Base-by-base conservation (phyloP, 116 monocot genomes). In the Posidonia oceanica region DNA sequence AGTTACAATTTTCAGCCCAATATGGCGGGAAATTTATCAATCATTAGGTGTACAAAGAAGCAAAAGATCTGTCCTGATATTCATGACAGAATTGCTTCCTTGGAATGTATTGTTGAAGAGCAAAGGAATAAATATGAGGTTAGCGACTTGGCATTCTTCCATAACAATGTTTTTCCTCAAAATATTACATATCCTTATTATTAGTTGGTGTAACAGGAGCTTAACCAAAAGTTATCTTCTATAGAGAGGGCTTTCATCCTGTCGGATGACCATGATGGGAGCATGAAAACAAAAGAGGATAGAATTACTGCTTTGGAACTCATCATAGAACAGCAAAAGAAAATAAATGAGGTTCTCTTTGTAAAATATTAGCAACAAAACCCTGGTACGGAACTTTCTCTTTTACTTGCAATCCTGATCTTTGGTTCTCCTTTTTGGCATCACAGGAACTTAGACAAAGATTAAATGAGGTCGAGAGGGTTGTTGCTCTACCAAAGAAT, bases 61-160 rank as follows among this genome's bases (percentile, higher is more conserved):
- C 11, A 17, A 18, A 60, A 60, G n/a, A 60, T 60, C 7, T 5
- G 16, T 16, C 20, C 22, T 17, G 60, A 60, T 18, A 60, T 60
- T 2, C 60, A 14, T 7, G 16, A 60, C 20, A 60, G 22, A 17
- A 60, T 60, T 18, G 22, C 10, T 60, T 8, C 60, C n/a, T 18
- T 60, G 5, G 60, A 60, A 18, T 7, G n/a, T 60, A 6, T 60
- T 13, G 7, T 60, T 60, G 60, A 60, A 22, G 60, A 60, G n/a
- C 60, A 60, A 60, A 60, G 60, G 60, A 60, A 60, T 18, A 18
- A 7, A 60, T 14, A 60, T 22, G 60, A 60, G 60, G 60, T 60
- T 18, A 6, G 60, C 2, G n/a, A 6, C n/a, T 18, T 7, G 29
- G 29, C 29, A 29, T 29, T 29, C 29, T 29, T 29, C 29, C 29